Evolutionary conservation across 805 yeast genomes (phyloP).

Genomic region (Saccharomycopsis sp.): DNA sequence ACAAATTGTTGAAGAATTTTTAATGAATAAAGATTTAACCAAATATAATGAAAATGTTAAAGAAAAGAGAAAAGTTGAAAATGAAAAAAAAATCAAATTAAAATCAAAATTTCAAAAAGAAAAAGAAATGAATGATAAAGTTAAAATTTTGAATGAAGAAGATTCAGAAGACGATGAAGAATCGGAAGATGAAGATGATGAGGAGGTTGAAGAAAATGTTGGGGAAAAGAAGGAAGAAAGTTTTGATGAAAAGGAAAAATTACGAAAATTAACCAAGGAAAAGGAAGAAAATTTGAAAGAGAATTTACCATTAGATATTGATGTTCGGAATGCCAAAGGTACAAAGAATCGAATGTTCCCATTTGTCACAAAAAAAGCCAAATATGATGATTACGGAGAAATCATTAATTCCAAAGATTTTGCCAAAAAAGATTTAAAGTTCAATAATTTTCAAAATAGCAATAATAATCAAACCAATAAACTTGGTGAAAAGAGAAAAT

Average conservation of each 20-base stretch:
- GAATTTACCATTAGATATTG: conserved; percentile 26
- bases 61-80: conserved; percentile 32
- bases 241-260: conserved; percentile 7
- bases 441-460: background rate
- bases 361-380: conserved; percentile 42
- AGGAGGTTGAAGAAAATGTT: conserved; percentile 20
- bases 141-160: conserved; percentile 22
- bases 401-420: conserved; percentile 58
- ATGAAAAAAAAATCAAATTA: conserved; percentile 24
- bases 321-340: conserved; percentile 28
- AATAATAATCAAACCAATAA: conserved; percentile 1
- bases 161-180: conserved; percentile 23
- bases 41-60: conserved; percentile 37
- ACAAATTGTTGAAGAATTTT: conserved; percentile 35
- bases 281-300: conserved; percentile 20
- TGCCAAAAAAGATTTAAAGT: conserved; percentile 33
- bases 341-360: conserved; percentile 74
- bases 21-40: conserved; percentile 40
- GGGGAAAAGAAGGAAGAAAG: conserved; percentile 23
- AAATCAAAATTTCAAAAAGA: conserved; percentile 23
- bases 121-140: conserved; percentile 21
- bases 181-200: conserved; percentile 21
- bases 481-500: conserved; percentile 15
- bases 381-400: conserved; percentile 87
- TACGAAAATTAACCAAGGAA: conserved; percentile 16